A percentile compares a stretch with the other conserved stretches of the same genome.
Evolutionary conservation across 108 stramenopile species (phyloP).

Genomic region (Conticribra guillardii): DNA sequence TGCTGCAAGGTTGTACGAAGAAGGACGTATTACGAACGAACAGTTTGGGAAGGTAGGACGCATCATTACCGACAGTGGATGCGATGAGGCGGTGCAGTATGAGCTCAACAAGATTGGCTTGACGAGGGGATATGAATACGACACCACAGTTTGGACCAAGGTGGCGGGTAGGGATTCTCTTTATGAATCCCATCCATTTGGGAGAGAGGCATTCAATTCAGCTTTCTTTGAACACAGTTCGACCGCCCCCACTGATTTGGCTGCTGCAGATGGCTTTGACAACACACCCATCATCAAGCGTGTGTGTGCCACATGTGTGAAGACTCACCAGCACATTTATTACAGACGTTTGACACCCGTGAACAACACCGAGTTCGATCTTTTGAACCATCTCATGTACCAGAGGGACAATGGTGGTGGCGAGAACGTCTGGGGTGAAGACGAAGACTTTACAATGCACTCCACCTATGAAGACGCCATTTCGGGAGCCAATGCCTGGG

Average conservation of each 20-base stretch:
- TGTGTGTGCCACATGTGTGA: conserved; percentile 23
- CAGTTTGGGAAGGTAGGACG: conserved; percentile 36
- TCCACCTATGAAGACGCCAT: conserved; percentile 54
- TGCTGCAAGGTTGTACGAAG: conserved; percentile 37
- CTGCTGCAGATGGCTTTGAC: neutral
- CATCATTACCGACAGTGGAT: conserved; percentile 25
- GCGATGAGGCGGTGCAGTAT: conserved; percentile 15
- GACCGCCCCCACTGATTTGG: conserved; percentile 5
- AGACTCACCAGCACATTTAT: conserved; percentile 34
- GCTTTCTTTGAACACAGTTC: conserved; percentile 12
- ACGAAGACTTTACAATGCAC: conserved; percentile 48
- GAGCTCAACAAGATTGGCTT: conserved; percentile 20
- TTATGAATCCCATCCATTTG: neutral
- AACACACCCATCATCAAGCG: conserved; percentile 31
- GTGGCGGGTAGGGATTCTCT: conserved; percentile 36
- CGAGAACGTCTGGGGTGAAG: conserved; percentile 26
- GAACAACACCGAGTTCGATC: conserved; percentile 17
- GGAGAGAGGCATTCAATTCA: conserved; percentile 32
- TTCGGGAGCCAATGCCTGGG: conserved; percentile 32
- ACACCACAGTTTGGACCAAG: conserved; percentile 24
- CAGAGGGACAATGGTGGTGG: neutral
- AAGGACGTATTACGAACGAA: conserved; percentile 17
- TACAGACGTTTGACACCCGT: conserved; percentile 39
- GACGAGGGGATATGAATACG: conserved; percentile 32
- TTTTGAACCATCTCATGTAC: conserved; percentile 29